phyloP scores from a whole-genome alignment of 768 basidiomycete species.

The Hygrophorus pudorinus region DNA sequence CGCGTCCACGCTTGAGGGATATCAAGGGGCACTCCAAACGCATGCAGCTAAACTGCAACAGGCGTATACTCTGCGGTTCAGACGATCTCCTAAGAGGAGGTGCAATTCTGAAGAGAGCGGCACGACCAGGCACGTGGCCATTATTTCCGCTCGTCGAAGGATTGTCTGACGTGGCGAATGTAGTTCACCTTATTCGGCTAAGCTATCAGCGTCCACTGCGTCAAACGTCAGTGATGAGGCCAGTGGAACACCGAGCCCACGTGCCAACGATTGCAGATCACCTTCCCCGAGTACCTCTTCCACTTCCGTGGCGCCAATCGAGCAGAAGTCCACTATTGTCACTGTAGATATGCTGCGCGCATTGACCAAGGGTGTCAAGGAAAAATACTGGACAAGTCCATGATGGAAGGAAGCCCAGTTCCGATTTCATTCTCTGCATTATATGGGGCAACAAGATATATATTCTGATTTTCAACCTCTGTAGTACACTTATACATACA shows the following conservation, averaged over 20 bases:
- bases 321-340: conserved; percentile 32
- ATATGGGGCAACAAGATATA: too few species aligned
- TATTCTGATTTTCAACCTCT: too few species aligned
- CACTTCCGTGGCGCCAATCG: conserved; percentile 19
- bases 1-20: conserved; percentile 20
- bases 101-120: conserved; percentile 32
- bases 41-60: conserved; percentile 29
- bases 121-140: conserved; percentile 25
- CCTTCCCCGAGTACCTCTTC: conserved; percentile 40
- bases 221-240: conserved; percentile 20
- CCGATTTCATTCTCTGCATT: too few species aligned
- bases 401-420: too few species aligned
- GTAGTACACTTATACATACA: too few species aligned
- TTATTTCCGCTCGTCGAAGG: neutral
- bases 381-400: conserved; percentile 24
- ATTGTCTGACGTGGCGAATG: conserved; percentile 1
- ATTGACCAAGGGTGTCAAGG: conserved; percentile 43
- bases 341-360: conserved; percentile 61
- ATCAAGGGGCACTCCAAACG: conserved; percentile 21
- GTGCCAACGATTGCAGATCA: conserved; percentile 25
- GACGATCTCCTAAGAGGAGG: conserved; percentile 38
- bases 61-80: conserved; percentile 27
- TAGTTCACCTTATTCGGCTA: conserved; percentile 14
- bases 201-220: conserved; percentile 28
- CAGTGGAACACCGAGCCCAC: conserved; percentile 24